A percentile compares a stretch with the other conserved stretches of the same genome.
These are phyloP conservation scores for Poa pratensis DNA, from an alignment of 176 grass and related monocot genomes.

Conservation along the genomic window DNA sequence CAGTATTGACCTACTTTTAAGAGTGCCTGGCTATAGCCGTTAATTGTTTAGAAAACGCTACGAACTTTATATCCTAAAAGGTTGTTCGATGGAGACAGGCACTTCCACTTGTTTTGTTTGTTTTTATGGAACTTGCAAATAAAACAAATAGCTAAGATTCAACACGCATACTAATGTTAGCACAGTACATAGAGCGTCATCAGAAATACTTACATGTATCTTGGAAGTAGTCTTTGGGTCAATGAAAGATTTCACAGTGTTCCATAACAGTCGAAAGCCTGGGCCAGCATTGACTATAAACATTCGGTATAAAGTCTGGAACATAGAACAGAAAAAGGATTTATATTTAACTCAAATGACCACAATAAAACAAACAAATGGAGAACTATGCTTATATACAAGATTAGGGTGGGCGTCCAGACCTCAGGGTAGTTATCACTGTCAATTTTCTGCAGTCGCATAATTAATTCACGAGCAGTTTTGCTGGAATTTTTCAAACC, in stretches of 20 bases:
- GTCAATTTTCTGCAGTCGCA: slow-evolving; percentile 89
- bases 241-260: slow-evolving; percentile 89
- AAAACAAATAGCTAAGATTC: slow-evolving; percentile 6
- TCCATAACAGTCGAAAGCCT: slow-evolving; percentile 88
- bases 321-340: slow-evolving; percentile 14
- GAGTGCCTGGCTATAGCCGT: not conserved
- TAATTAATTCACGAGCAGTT: slow-evolving; percentile 89
- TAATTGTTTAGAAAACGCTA: no score
- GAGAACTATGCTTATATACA: not conserved
- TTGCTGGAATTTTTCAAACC: slow-evolving; percentile 99
- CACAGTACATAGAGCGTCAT: not conserved
- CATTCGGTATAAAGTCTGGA: slow-evolving; percentile 92
- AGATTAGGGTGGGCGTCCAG: slow-evolving; percentile 1
- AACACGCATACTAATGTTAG: not conserved
- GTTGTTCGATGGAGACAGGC: slow-evolving; percentile 20
- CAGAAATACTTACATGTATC: slow-evolving; percentile 78
- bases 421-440: slow-evolving; percentile 98
- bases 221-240: slow-evolving; percentile 98
- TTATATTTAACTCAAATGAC: not conserved
- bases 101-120: not conserved
- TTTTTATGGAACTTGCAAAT: slow-evolving; percentile 5
- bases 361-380: not conserved
- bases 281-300: slow-evolving; percentile 98
- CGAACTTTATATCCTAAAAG: not conserved
- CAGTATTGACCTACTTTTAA: no score